A percentile compares a stretch with the other conserved stretches of the same genome.
Evolutionary conservation across 148 eudicot genomes (phyloP).

Genomic region (Cornus controversa): DNA sequence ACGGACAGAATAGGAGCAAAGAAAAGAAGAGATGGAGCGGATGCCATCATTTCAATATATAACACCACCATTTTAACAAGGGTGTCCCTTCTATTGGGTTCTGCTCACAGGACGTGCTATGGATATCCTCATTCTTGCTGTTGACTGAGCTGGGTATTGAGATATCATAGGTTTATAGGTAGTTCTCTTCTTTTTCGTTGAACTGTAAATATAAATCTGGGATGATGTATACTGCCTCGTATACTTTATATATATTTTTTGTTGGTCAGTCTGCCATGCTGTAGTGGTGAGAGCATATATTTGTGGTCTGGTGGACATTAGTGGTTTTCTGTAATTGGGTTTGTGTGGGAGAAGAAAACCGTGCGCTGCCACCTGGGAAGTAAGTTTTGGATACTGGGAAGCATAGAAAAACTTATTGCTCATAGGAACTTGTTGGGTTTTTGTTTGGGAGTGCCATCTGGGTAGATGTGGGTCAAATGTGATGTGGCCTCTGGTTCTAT

Average conservation of each 20-base stretch:
- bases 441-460: neutral
- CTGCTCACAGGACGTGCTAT: conserved; percentile 14
- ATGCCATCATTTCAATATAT: conserved; percentile 7
- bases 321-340: neutral
- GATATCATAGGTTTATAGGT: conserved; percentile 21
- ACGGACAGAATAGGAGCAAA: conserved; percentile 22
- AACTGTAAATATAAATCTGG: conserved; percentile 30
- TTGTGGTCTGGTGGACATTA: neutral
- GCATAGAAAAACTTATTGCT: neutral
- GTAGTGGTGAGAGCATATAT: conserved; percentile 3
- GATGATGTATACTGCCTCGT: conserved; percentile 15
- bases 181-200: conserved; percentile 15
- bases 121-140: conserved; percentile 12
- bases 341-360: neutral
- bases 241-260: conserved; percentile 11
- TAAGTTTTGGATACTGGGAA: neutral
- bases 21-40: neutral
- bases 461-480: neutral
- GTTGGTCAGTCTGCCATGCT: conserved; percentile 2
- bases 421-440: neutral
- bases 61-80: conserved; percentile 20
- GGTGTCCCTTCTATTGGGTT: conserved; percentile 9
- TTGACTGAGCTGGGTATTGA: conserved; percentile 20
- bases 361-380: neutral
- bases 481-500: neutral